phyloP scores from a whole-genome alignment of 805 yeast genomes.

The Yamadazyma insecticola region DNA sequence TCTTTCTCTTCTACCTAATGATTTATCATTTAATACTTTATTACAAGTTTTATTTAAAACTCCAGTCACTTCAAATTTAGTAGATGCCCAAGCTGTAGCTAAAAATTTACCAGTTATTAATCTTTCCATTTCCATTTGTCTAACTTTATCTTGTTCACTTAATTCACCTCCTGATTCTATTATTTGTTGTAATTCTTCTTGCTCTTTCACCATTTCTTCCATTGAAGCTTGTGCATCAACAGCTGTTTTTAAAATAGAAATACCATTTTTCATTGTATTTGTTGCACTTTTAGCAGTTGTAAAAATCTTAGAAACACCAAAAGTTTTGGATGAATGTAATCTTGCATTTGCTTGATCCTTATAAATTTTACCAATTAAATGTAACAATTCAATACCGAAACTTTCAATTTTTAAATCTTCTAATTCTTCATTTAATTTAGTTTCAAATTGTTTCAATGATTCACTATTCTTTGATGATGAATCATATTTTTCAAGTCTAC shows the following conservation, averaged over 20 bases:
- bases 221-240: conserved; percentile 76
- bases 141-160: conserved; percentile 30
- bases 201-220: conserved; percentile 68
- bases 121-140: conserved; percentile 70
- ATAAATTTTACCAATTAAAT: conserved; percentile 78
- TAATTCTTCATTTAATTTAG: conserved; percentile 54
- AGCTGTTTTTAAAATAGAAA: conserved; percentile 76
- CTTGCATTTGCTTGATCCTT: conserved; percentile 68
- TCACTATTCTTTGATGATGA: conserved; percentile 63
- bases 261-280: conserved; percentile 75
- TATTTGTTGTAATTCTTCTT: conserved; percentile 41
- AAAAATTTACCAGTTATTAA: conserved; percentile 81
- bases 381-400: conserved; percentile 85
- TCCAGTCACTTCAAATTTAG: conserved; percentile 81
- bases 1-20: conserved; percentile 56
- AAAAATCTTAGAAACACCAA: conserved; percentile 83
- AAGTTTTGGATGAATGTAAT: conserved; percentile 69
- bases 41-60: conserved; percentile 74
- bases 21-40: conserved; percentile 48
- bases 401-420: conserved; percentile 90
- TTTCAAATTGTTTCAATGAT: conserved; percentile 52
- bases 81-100: conserved; percentile 94
- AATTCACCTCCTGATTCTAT: conserved; percentile 24
- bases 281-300: conserved; percentile 83
- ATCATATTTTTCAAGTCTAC: conserved; percentile 42